Percentiles rank a stretch among this genome's conserved stretches.
These are phyloP conservation scores for Triticum timopheevii DNA, from an alignment of 176 grass and related monocot species.

Conservation along the genomic window DNA sequence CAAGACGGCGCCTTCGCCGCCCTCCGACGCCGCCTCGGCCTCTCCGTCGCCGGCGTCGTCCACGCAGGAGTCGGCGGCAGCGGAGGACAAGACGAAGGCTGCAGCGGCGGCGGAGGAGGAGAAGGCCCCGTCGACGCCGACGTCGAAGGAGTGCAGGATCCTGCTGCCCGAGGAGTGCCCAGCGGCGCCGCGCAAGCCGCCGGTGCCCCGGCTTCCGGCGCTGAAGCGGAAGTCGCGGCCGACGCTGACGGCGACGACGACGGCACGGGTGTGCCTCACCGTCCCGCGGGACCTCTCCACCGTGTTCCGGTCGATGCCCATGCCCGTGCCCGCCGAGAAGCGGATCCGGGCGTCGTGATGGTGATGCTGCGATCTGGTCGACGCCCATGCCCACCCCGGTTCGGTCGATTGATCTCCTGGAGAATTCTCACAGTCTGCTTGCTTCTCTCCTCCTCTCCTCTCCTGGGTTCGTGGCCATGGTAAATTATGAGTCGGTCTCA, in stretches of 20 bases:
- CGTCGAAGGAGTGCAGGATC: conserved; percentile 54
- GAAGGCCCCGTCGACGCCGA: conserved; percentile 53
- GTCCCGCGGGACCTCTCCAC: conserved; percentile 60
- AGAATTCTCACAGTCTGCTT: conserved; percentile 33
- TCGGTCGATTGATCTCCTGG: conserved; percentile 26
- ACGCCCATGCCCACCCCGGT: neutral
- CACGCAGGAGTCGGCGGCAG: neutral
- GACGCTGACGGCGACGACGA: neutral
- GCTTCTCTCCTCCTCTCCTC: neutral
- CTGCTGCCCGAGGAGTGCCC: conserved; percentile 44
- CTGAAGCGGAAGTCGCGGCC: conserved; percentile 37
- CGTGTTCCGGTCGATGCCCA: conserved; percentile 48
- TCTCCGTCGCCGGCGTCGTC: neutral
- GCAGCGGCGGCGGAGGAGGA: neutral
- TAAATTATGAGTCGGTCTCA: conserved; percentile 33
- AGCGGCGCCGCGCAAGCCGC: conserved; percentile 56
- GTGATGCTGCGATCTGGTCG: neutral
- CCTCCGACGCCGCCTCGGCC: neutral
- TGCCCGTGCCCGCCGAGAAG: conserved; percentile 61
- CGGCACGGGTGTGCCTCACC: conserved; percentile 24
- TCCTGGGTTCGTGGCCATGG: conserved; percentile 30
- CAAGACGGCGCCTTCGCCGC: conserved; percentile 29
- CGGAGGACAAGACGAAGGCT: neutral
- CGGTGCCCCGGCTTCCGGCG: conserved; percentile 13
- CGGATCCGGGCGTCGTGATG: conserved; percentile 57